phyloP scores from a whole-genome alignment of 176 grass and related monocot genomes.

The Typha latifolia region DNA sequence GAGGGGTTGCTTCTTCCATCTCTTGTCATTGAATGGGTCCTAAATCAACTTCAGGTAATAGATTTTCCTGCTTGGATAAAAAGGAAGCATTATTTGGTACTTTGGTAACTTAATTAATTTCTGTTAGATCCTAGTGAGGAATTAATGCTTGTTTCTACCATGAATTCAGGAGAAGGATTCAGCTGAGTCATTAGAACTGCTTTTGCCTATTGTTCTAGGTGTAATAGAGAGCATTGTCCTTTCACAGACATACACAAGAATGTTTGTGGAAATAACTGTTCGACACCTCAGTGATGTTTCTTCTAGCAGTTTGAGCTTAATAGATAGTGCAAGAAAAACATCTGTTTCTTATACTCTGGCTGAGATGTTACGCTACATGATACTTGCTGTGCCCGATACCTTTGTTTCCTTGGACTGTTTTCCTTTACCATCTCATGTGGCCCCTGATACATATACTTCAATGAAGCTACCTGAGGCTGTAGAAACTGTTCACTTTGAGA shows the following conservation, averaged over 20 bases:
- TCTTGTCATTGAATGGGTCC: constrained; percentile 63
- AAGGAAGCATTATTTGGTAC: not conserved
- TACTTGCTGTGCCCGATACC: constrained; percentile 78
- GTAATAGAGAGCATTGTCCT: constrained; percentile 65
- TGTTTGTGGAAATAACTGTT: constrained; percentile 63
- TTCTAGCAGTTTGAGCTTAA: constrained; percentile 22
- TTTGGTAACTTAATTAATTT: too few species aligned
- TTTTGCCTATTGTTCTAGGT: constrained; percentile 65
- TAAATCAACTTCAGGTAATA: constrained; percentile 73
- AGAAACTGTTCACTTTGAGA: constrained; percentile 54
- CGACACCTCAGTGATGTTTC: constrained; percentile 51
- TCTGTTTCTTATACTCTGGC: constrained; percentile 55
- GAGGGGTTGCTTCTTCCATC: constrained; percentile 79
- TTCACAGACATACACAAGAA: constrained; percentile 79
- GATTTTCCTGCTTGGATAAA: not conserved
- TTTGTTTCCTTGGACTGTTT: constrained; percentile 99
- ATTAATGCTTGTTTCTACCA: constrained; percentile 1
- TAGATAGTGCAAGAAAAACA: constrained; percentile 46
- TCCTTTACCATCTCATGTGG: constrained; percentile 68
- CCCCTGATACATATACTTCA: constrained; percentile 56
- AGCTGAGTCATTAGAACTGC: constrained; percentile 71
- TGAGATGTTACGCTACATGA: constrained; percentile 78
- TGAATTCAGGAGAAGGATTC: constrained; percentile 78
- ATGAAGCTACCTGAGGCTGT: constrained; percentile 52
- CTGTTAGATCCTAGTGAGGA: not conserved